These are phyloP conservation scores for Hymenotorrendiella dingleyae DNA, from an alignment of 2,329 filamentous ascomycete genomes.

Conservation along the genomic window DNA sequence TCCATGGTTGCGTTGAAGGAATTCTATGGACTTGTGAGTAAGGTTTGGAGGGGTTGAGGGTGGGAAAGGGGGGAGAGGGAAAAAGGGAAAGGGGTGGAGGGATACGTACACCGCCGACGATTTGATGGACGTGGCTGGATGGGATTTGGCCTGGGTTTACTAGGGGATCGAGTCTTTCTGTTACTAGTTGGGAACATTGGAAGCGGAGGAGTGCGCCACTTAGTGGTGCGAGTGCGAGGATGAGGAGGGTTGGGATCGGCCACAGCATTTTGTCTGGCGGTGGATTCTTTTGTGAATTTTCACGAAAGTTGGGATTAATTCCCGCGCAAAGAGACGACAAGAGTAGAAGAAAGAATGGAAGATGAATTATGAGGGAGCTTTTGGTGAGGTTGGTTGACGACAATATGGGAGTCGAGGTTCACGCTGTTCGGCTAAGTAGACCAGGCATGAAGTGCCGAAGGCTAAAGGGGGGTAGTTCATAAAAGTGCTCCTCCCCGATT, in stretches of 20 bases:
- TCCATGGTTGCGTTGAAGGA: conserved; percentile 38
- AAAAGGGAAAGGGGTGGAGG: no score
- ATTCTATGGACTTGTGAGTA: conserved; percentile 19
- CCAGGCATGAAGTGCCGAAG: no score
- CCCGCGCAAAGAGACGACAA: not conserved
- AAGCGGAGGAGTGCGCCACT: conserved; percentile 12
- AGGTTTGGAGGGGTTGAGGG: not conserved
- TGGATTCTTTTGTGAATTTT: no score
- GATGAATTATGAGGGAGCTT: conserved; percentile 3
- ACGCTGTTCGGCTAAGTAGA: no score
- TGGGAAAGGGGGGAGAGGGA: no score
- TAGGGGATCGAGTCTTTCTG: conserved; percentile 17
- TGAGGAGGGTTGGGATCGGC: conserved; percentile 3
- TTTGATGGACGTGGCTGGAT: conserved; percentile 17
- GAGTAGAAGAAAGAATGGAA: not conserved
- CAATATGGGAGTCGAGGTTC: no score
- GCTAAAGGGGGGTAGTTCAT: no score
- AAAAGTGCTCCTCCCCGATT: no score
- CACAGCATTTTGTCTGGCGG: conserved; percentile 10
- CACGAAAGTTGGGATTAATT: no score
- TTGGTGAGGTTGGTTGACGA: conserved; percentile 1
- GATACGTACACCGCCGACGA: conserved; percentile 15
- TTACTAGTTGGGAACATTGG: conserved; percentile 18
- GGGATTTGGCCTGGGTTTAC: conserved; percentile 11
- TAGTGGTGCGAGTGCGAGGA: conserved; percentile 5